These are phyloP conservation scores for Rhododendron mucronatum DNA, from an alignment of 148 eudicot species.

Conservation along the genomic window DNA sequence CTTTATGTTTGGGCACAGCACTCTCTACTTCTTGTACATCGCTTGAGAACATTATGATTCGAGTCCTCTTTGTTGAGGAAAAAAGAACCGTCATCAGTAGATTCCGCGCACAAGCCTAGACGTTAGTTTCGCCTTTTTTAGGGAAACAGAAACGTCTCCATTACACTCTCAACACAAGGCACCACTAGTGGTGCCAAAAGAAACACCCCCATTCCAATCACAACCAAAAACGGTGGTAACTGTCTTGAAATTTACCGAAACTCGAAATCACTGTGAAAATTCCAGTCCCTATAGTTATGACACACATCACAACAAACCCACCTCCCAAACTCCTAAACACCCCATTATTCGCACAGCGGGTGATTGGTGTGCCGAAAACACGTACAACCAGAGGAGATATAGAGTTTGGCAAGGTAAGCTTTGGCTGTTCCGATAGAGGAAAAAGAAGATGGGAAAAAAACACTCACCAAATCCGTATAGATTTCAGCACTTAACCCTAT, in stretches of 20 bases:
- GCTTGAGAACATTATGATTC: no score
- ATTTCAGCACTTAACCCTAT: constrained; percentile 69
- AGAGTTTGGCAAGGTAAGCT: constrained; percentile 51
- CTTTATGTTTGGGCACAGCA: no score
- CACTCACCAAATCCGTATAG: constrained; percentile 53
- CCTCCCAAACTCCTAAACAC: constrained; percentile 25
- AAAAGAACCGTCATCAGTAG: no score
- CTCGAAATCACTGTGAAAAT: constrained; percentile 46
- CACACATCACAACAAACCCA: constrained; percentile 49
- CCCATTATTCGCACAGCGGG: constrained; percentile 12
- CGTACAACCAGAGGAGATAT: constrained; percentile 45
- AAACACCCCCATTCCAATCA: constrained; percentile 39
- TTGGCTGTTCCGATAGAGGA: constrained; percentile 32
- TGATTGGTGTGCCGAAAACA: constrained; percentile 33
- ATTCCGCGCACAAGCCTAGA: no score
- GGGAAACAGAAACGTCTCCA: constrained; percentile 10
- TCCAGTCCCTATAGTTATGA: constrained; percentile 64
- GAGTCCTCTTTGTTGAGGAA: no score
- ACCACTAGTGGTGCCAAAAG: constrained; percentile 43
- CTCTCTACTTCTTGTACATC: no score
- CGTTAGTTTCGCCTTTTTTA: no score
- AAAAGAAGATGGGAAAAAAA: constrained; percentile 9
- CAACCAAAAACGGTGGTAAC: constrained; percentile 22
- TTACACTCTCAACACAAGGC: constrained; percentile 43
- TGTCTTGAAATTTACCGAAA: constrained; percentile 22